These are phyloP conservation scores for Aspergillus wentii DNA, from an alignment of 495 filamentous ascomycete genomes.

Conservation along the genomic window DNA sequence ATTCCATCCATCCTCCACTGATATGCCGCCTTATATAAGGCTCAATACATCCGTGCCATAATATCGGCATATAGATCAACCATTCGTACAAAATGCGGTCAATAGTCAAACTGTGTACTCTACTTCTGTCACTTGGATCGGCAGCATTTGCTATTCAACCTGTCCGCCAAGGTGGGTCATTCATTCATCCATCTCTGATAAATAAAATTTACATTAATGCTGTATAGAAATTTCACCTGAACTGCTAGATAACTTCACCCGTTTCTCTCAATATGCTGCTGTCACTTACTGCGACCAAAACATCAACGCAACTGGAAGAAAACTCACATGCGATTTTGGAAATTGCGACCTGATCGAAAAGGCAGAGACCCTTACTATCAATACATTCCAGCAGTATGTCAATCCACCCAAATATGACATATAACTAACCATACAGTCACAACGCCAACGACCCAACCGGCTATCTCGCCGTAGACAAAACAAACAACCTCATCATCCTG, in stretches of 20 bases:
- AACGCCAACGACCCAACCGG: slow-evolving; percentile 52
- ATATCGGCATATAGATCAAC: too few species aligned
- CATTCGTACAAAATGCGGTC: too few species aligned
- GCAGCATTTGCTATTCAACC: too few species aligned
- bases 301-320: slow-evolving; percentile 22
- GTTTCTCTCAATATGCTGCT: slow-evolving; percentile 48
- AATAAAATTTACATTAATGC: too few species aligned
- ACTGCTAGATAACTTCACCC: slow-evolving; percentile 1
- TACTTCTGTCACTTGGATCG: too few species aligned
- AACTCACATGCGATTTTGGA: slow-evolving; percentile 43
- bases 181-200: too few species aligned
- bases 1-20: too few species aligned
- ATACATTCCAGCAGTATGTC: slow-evolving; percentile 48
- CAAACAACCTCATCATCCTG: slow-evolving; percentile 50
- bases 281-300: slow-evolving; percentile 55
- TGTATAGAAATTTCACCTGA: slow-evolving; percentile 2
- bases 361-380: slow-evolving; percentile 42
- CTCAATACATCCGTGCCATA: too few species aligned
- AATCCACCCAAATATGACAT: not conserved
- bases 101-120: too few species aligned
- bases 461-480: slow-evolving; percentile 55
- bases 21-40: too few species aligned
- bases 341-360: slow-evolving; percentile 51
- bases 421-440: slow-evolving; percentile 5
- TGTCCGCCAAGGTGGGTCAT: too few species aligned